Percentiles rank a stretch among this genome's conserved stretches.
These are phyloP conservation scores for Ophiocordyceps unilateralis DNA, from an alignment of 2,329 filamentous ascomycete species.

Conservation along the genomic window DNA sequence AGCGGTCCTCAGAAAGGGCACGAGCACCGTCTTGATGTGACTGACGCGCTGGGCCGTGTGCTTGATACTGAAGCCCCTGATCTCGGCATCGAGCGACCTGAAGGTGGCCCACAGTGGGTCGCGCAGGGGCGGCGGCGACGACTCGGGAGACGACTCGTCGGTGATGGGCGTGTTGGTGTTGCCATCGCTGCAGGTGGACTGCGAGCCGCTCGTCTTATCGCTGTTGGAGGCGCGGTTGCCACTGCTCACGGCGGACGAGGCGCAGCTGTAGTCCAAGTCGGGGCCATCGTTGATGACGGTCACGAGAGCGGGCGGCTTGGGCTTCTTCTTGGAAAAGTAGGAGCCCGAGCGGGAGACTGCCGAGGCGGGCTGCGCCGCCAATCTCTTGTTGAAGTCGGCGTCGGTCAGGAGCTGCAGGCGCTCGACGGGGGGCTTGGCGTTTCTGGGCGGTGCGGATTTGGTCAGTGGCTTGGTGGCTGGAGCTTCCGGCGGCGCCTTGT, in stretches of 20 bases:
- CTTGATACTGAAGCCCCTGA: conserved; percentile 49
- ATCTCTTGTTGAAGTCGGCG: conserved; percentile 6
- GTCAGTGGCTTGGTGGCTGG: conserved; percentile 7
- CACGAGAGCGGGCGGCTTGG: conserved; percentile 26
- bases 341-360: conserved; percentile 26
- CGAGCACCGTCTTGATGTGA: conserved; percentile 51
- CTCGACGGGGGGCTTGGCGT: conserved; percentile 9
- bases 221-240: conserved; percentile 22
- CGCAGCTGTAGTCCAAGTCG: conserved; percentile 25
- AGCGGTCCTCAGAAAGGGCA: conserved; percentile 63
- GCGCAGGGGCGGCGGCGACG: conserved; percentile 21
- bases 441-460: conserved; percentile 9
- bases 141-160: conserved; percentile 28
- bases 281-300: conserved; percentile 19
- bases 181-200: conserved; percentile 21
- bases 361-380: conserved; percentile 7
- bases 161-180: conserved; percentile 18
- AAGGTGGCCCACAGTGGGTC: conserved; percentile 40
- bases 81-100: conserved; percentile 32
- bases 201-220: conserved; percentile 18
- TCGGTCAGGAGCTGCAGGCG: conserved; percentile 11
- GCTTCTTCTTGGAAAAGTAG: conserved; percentile 32
- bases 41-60: conserved; percentile 56
- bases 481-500: conserved; percentile 15
- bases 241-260: conserved; percentile 28